Evolutionary conservation across 2,329 filamentous ascomycete species (phyloP), one percentile per base, ranked within the genome.

Genomic region (Trichoderma brevicompactum): DNA sequence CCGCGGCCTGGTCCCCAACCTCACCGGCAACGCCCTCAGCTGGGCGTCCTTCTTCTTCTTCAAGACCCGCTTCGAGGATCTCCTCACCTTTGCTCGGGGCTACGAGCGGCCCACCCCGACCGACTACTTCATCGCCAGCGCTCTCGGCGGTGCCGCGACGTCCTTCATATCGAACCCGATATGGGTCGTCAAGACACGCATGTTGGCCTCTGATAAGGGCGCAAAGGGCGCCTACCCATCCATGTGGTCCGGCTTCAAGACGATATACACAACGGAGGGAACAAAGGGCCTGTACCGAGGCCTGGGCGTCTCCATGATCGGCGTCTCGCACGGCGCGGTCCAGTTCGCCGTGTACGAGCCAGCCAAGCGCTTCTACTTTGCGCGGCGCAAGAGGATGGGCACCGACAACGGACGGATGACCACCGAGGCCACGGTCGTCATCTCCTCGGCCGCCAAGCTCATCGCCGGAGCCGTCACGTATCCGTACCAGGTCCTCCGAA

Each of bases 101-200:
- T 61, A 59, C 38, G 32, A 65, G 13, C 67, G 65, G 43, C 72
- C 74, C 46, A 70, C 83, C 2, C 85, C 87, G 6, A 81, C 82
- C 32, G 92, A 97, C 77, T 97, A 94, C 80, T 94, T 97, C 75
- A 72, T 90, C 53, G 87, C 93, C 4, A 94, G 91, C 40, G 91
- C 81, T n/a, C 73, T 83, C 34, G 81, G 84, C 69, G 94, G 94
- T 36, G 82, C 90, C 17, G 77, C 92, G 46, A 96, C 93, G 1
- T 90, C 94, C 49, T 79, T 92, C 36, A 83, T 94, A 69, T 98
- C 95, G 36, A 98, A 98, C 75, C 95, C 95, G 2, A 89, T 99
- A 72, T 99, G 95, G 95, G 95, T 99, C 2, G 88, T 99, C 76
- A 98, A 98, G 82, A 98, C 94, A 8, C 90, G 95, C 68, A 98